A percentile compares a stretch with the other conserved stretches of the same genome.
Evolutionary conservation across 2,329 filamentous ascomycete species (phyloP).

Genomic region (Arthroderma sp.): DNA sequence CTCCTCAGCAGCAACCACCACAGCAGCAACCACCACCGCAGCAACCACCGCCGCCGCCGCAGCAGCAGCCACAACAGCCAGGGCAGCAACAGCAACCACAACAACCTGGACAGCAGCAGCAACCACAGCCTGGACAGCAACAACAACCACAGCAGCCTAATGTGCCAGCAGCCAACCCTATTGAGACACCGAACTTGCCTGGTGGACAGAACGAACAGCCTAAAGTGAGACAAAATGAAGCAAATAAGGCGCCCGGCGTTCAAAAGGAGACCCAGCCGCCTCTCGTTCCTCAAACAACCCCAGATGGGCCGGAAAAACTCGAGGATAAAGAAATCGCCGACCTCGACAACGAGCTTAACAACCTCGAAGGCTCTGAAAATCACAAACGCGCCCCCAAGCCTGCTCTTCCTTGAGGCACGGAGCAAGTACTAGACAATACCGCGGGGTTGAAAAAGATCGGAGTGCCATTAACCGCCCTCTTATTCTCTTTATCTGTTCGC

Average conservation of each 20-base stretch:
- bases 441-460: not conserved
- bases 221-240: not conserved
- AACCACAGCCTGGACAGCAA: not conserved
- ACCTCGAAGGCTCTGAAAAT: not conserved
- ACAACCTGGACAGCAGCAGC: not conserved
- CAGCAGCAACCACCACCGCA: not conserved
- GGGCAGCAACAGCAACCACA: not conserved
- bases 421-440: not conserved
- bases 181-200: not conserved
- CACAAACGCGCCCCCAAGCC: not conserved
- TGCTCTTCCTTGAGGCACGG: not conserved
- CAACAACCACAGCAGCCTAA: not conserved
- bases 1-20: not conserved
- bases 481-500: not conserved
- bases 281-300: not conserved
- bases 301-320: not conserved
- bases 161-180: not conserved
- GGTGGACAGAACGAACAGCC: not conserved
- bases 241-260: not conserved
- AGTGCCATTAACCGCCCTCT: not conserved
- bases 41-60: not conserved
- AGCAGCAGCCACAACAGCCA: not conserved
- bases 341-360: not conserved
- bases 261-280: not conserved
- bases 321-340: slow-evolving; percentile 1